These are phyloP conservation scores for Brasilioporus rufonigricans DNA, from an alignment of 768 basidiomycete genomes.

Conservation along the genomic window DNA sequence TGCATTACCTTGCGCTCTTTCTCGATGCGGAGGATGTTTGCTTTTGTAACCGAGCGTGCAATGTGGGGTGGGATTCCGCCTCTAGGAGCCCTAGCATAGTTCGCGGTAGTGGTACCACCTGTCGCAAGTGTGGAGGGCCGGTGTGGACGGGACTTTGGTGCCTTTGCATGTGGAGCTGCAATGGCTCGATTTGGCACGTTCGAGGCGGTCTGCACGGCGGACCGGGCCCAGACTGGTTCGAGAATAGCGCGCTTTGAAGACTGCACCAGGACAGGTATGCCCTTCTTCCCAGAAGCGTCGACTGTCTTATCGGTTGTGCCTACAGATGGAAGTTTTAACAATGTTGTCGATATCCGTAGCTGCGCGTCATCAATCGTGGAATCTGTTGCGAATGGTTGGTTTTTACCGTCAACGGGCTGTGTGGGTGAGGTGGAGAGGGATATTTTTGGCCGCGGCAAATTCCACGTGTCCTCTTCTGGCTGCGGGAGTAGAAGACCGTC, in stretches of 20 bases:
- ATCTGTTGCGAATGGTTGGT: neutral
- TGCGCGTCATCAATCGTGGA: neutral
- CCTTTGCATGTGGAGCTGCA: neutral
- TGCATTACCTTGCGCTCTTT: slow-evolving; percentile 22
- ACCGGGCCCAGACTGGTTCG: slow-evolving; percentile 1
- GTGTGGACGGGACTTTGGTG: slow-evolving; percentile 3
- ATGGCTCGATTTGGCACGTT: neutral
- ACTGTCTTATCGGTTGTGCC: neutral
- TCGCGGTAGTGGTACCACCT: neutral
- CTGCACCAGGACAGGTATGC: neutral
- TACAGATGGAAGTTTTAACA: neutral
- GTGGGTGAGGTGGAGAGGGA: neutral
- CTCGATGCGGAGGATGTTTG: slow-evolving; percentile 24
- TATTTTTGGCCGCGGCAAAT: slow-evolving; percentile 7
- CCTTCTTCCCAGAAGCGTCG: neutral
- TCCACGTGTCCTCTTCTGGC: neutral
- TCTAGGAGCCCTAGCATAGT: slow-evolving; percentile 21
- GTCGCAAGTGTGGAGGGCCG: neutral
- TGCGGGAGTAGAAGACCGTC: slow-evolving; percentile 13
- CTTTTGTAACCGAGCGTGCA: slow-evolving; percentile 31
- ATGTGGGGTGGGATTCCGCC: slow-evolving; percentile 32
- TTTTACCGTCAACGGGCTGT: neutral
- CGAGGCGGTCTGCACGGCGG: neutral
- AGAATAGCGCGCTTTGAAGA: neutral
- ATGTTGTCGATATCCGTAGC: neutral